Conservation (phyloP, 306 rosid species). For the Vigna hirtella region DNA sequence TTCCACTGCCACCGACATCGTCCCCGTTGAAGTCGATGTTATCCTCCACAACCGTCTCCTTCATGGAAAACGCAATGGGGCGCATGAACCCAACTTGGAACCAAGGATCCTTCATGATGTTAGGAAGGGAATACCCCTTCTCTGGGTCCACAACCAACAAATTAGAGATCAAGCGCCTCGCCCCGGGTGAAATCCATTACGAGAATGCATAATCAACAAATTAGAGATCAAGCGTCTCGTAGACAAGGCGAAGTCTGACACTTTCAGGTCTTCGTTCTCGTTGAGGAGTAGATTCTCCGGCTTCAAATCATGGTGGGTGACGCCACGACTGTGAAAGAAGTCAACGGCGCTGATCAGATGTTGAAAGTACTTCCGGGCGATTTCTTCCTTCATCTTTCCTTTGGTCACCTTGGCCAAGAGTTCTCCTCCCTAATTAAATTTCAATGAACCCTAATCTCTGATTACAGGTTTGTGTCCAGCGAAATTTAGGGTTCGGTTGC, state of each 20-base stretch:
- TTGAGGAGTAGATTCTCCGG: slow-evolving; percentile 83
- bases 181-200: slow-evolving; percentile 64
- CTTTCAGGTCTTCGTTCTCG: slow-evolving; percentile 69
- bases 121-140: slow-evolving; percentile 62
- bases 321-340: slow-evolving; percentile 86
- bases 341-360: slow-evolving; percentile 74
- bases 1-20: too few species aligned
- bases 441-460: too few species aligned
- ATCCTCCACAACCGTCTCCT: slow-evolving; percentile 32
- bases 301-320: slow-evolving; percentile 79
- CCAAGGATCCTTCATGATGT: slow-evolving; percentile 69
- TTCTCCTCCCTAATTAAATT: slow-evolving; percentile 55
- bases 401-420: slow-evolving; percentile 61
- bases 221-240: slow-evolving; percentile 44
- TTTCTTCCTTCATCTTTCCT: slow-evolving; percentile 65
- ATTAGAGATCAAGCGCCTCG: slow-evolving; percentile 57
- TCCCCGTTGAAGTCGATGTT: slow-evolving; percentile 42
- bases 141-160: slow-evolving; percentile 71
- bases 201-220: slow-evolving; percentile 59
- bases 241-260: slow-evolving; percentile 78
- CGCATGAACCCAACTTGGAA: slow-evolving; percentile 63
- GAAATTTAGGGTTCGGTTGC: too few species aligned
- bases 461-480: too few species aligned
- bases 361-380: slow-evolving; percentile 71
- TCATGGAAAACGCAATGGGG: slow-evolving; percentile 56